Conservation (phyloP, 2,329 filamentous ascomycete genomes). For the Colletotrichum limetticola region DNA sequence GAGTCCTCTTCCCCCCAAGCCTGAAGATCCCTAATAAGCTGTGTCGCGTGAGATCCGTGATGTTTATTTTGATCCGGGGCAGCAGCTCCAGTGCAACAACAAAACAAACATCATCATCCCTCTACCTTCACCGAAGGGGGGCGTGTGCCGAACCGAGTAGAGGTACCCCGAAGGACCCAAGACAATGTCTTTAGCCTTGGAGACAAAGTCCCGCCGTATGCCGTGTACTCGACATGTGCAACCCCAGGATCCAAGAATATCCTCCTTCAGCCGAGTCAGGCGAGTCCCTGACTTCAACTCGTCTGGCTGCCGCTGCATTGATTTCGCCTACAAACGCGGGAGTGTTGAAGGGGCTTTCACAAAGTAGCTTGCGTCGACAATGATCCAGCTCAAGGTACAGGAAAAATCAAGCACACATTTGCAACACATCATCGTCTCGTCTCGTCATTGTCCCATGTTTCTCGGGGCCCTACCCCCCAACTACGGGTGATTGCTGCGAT, state of each 20-base stretch:
- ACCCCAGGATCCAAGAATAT: constrained; percentile 25
- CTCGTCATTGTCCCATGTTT: background rate
- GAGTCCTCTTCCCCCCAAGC: background rate
- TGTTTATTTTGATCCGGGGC: background rate
- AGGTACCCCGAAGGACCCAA: background rate
- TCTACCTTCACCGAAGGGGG: background rate
- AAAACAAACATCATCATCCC: background rate
- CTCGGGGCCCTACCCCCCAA: background rate
- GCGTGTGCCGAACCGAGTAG: background rate
- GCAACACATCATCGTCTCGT: background rate
- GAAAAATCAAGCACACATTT: background rate
- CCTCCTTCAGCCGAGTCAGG: constrained; percentile 15
- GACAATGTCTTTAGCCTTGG: constrained; percentile 13
- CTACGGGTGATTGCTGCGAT: background rate
- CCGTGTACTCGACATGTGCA: background rate
- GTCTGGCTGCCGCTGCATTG: background rate
- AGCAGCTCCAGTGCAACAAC: background rate
- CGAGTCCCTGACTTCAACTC: background rate
- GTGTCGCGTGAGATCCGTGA: background rate
- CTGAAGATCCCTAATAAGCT: constrained; percentile 1
- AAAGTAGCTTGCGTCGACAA: background rate
- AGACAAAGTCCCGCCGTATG: background rate
- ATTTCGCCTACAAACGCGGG: background rate
- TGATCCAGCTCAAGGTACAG: background rate
- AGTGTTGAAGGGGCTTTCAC: background rate